These are phyloP conservation scores for Rhododendron simsii DNA, from an alignment of 148 eudicot genomes.

Conservation along the genomic window DNA sequence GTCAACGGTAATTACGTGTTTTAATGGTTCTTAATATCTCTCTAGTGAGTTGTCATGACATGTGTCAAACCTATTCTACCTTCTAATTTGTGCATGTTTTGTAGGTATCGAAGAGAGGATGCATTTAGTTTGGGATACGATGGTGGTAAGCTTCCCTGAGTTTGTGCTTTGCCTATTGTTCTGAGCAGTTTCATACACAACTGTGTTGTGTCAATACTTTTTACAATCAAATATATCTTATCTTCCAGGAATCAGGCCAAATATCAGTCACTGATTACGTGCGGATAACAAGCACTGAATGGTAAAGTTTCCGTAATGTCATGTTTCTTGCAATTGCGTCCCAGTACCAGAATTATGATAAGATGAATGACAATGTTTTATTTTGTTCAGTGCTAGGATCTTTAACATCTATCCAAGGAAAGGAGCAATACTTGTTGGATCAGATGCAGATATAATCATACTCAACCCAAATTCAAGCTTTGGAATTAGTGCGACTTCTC, in stretches of 20 bases:
- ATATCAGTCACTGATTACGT: slow-evolving; percentile 85
- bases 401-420: slow-evolving; percentile 93
- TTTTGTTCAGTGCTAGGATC: slow-evolving; percentile 63
- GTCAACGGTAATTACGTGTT: slow-evolving; percentile 62
- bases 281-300: slow-evolving; percentile 90
- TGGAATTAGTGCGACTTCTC: slow-evolving; percentile 57
- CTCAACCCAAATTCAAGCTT: slow-evolving; percentile 87
- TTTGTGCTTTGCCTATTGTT: background rate
- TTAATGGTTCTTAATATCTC: background rate
- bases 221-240: background rate
- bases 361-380: background rate
- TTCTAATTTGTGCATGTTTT: background rate
- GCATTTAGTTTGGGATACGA: slow-evolving; percentile 88
- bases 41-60: background rate
- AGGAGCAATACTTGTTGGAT: slow-evolving; percentile 91
- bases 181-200: background rate
- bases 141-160: slow-evolving; percentile 69
- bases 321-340: background rate
- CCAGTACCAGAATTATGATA: background rate
- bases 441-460: slow-evolving; percentile 96
- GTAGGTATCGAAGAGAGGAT: slow-evolving; percentile 95
- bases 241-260: slow-evolving; percentile 77
- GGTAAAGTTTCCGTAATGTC: slow-evolving; percentile 32
- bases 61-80: background rate
- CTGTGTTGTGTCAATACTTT: background rate